These are phyloP conservation scores for Mycena kentingensis DNA, from an alignment of 768 basidiomycete species.

Conservation along the genomic window DNA sequence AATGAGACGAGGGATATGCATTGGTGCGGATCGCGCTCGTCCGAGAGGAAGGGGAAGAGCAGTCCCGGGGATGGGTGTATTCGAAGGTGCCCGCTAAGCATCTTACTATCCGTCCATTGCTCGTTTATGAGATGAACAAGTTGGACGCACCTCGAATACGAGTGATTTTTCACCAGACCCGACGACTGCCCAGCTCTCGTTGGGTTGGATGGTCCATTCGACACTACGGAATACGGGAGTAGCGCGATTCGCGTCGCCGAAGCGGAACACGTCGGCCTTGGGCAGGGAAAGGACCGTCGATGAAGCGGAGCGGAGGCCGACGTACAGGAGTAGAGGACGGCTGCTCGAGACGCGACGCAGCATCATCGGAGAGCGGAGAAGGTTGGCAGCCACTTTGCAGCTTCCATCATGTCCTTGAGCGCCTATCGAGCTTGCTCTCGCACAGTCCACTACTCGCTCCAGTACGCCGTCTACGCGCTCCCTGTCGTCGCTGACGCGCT, in stretches of 20 bases:
- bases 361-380: too few species aligned
- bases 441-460: neutral
- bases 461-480: neutral
- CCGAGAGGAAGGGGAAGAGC: conserved; percentile 71
- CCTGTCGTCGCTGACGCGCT: neutral
- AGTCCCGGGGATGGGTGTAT: conserved; percentile 63
- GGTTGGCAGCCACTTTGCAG: too few species aligned
- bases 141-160: conserved; percentile 58
- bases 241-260: conserved; percentile 53
- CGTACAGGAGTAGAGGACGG: too few species aligned
- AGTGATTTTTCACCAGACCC: conserved; percentile 63
- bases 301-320: too few species aligned
- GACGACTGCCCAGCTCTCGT: conserved; percentile 77
- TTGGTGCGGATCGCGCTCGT: conserved; percentile 48
- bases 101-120: conserved; percentile 37
- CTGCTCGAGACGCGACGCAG: too few species aligned
- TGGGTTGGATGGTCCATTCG: conserved; percentile 59
- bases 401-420: too few species aligned
- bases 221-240: conserved; percentile 54
- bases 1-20: conserved; percentile 65
- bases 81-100: conserved; percentile 70
- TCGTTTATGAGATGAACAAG: neutral
- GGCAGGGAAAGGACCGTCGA: conserved; percentile 50
- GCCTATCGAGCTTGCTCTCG: too few species aligned
- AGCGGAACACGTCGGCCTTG: conserved; percentile 55